Percentiles rank a stretch among this genome's conserved stretches.
Conservation (phyloP, 2,329 filamentous ascomycete species). For the Fusarium torreyae region DNA sequence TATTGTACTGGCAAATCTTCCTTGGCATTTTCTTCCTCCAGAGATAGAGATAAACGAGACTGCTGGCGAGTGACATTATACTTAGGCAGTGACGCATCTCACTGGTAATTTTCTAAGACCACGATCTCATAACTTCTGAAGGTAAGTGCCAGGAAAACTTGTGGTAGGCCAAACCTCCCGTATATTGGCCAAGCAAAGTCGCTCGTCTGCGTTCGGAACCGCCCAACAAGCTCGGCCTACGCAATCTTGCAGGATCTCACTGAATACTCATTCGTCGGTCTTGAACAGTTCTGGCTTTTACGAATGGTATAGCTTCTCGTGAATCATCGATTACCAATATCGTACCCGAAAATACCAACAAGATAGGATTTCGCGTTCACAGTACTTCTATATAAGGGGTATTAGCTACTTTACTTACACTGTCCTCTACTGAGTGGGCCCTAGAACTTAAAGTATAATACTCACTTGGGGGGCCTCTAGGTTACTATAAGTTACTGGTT, state of each 20-base stretch:
- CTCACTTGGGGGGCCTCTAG: no score
- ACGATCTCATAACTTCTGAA: conserved; percentile 55
- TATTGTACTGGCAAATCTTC: conserved; percentile 48
- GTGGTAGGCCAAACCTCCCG: conserved; percentile 60
- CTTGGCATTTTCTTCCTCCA: not conserved
- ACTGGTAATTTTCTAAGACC: conserved; percentile 59
- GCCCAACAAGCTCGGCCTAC: conserved; percentile 52
- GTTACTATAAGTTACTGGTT: no score
- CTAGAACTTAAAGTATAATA: no score
- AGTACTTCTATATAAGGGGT: no score
- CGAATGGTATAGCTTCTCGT: no score
- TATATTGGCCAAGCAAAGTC: conserved; percentile 50
- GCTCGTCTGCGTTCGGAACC: conserved; percentile 51
- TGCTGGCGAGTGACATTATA: conserved; percentile 57
- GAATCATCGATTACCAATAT: no score
- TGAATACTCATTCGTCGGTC: conserved; percentile 29
- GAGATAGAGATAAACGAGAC: conserved; percentile 40
- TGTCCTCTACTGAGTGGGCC: no score
- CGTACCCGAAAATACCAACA: no score
- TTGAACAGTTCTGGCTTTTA: conserved; percentile 32
- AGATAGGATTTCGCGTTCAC: no score
- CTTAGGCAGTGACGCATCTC: conserved; percentile 59
- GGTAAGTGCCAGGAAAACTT: conserved; percentile 62
- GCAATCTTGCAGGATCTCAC: conserved; percentile 25
- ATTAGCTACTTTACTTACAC: no score